Base-by-base conservation (phyloP, 805 yeast species). In the Barnettozyma sp. region DNA sequence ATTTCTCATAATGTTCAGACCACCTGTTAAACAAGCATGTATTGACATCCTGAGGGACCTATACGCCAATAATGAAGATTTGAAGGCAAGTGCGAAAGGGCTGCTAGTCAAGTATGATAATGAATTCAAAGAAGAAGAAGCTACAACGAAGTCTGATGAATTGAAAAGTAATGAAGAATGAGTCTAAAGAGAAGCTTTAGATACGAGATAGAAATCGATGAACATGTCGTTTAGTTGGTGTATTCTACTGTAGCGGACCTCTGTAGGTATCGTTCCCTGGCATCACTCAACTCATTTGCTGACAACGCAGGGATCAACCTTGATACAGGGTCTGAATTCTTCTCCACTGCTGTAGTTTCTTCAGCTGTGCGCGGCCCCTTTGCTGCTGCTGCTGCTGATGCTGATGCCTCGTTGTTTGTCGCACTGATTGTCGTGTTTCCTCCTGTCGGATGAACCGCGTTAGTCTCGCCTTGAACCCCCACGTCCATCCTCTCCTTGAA, bases 1-100 rank as follows among this genome's bases (percentile, higher is more conserved):
- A 45, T 85, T 81, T 50, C 60, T 92, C 42, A 74, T 88, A 36
- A 82, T 86, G 90, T 83, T 84, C 57, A 72, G 95, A 49, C 95
- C 96, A 1, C 97, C 97, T 0, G 85, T 75, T 20, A 73, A 78
- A 41, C 29, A 29, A 3, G 60, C 63, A 10, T 75, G 82, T 47
- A 49, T 78, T 19, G 62, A 59, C 4, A 61, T 78, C 4, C 59
- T 78, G 34, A 57, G 57, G 33, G 73, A 70, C 12, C 53, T 78
- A 44, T 60, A 70, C 28, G 66, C 65, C 8, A 48, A 49, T 18
- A 73, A 73, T 45, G 76, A 71, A 30, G 73, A 68, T 36, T 58
- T 76, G 44, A 62, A 63, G 43, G 66, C 58, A 16, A 73, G 70
- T 40, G 70, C 78, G 9, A 39, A 47, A 5, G 61, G 62, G 38